Conservation (phyloP, 768 basidiomycete species). For the Daedaleopsis sinensis region DNA sequence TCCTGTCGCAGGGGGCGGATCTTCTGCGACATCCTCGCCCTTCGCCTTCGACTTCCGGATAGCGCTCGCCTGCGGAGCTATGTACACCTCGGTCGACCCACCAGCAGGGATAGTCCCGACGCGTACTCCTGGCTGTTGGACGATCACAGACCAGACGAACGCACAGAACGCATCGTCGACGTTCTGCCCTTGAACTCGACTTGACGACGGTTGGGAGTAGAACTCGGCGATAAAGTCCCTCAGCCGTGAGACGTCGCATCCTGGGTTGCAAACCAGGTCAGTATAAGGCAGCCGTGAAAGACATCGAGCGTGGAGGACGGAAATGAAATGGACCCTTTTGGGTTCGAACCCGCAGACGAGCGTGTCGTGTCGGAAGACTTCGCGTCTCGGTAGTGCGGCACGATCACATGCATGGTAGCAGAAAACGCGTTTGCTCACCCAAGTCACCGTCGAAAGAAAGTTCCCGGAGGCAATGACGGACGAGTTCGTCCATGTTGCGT, state of each 20-base stretch:
- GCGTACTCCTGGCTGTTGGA: constrained; percentile 71
- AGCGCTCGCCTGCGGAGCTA: constrained; percentile 75
- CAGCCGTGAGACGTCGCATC: constrained; percentile 73
- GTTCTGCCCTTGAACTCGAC: constrained; percentile 48
- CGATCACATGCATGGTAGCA: constrained; percentile 19
- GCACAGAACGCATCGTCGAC: constrained; percentile 76
- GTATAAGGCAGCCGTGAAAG: background rate
- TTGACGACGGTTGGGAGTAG: constrained; percentile 47
- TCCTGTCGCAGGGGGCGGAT: constrained; percentile 39
- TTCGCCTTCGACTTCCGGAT: constrained; percentile 65
- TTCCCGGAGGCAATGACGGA: constrained; percentile 84
- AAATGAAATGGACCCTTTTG: constrained; percentile 14
- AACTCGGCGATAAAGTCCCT: constrained; percentile 71
- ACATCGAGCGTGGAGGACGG: constrained; percentile 10
- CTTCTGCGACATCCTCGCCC: constrained; percentile 50
- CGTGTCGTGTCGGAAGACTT: constrained; percentile 1
- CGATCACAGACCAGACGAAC: constrained; percentile 82
- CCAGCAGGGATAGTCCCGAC: constrained; percentile 75
- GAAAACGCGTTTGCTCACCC: constrained; percentile 54
- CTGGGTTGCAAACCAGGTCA: constrained; percentile 39
- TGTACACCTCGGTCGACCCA: constrained; percentile 66
- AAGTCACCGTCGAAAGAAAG: constrained; percentile 90
- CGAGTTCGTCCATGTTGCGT: constrained; percentile 74
- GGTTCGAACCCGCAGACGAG: constrained; percentile 33
- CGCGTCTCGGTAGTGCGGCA: constrained; percentile 1